Evolutionary conservation across 2,329 filamentous ascomycete genomes (phyloP).

Genomic region (Triangularia setosa): DNA sequence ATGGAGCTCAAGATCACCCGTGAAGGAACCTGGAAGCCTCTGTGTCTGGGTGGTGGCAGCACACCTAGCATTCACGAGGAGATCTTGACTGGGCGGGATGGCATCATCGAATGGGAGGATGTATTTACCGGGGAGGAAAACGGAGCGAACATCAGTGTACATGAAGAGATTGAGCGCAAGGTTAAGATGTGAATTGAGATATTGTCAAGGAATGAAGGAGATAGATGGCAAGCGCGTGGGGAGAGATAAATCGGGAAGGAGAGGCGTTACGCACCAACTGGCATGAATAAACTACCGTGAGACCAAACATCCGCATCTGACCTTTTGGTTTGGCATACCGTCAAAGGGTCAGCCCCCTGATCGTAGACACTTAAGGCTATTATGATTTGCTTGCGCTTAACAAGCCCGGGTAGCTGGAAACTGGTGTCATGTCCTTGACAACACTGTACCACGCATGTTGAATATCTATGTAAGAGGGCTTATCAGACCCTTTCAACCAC

Average conservation of each 20-base stretch:
- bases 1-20: slow-evolving; percentile 93
- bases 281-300: not conserved
- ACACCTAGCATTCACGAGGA: slow-evolving; percentile 77
- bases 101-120: slow-evolving; percentile 86
- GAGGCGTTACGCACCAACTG: not conserved
- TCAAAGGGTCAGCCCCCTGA: too few species aligned
- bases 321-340: too few species aligned
- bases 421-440: too few species aligned
- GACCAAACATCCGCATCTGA: too few species aligned
- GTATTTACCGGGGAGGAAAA: slow-evolving; percentile 78
- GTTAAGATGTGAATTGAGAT: slow-evolving; percentile 60
- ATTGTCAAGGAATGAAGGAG: not conserved
- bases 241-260: not conserved
- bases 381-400: too few species aligned
- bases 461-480: too few species aligned
- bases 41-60: slow-evolving; percentile 56
- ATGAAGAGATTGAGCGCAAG: slow-evolving; percentile 92
- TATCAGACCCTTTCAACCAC: too few species aligned
- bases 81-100: slow-evolving; percentile 76
- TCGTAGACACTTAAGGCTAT: too few species aligned
- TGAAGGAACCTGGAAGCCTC: slow-evolving; percentile 75
- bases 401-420: too few species aligned
- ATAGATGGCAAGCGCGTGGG: not conserved
- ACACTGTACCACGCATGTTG: too few species aligned
- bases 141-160: slow-evolving; percentile 67